Conservation (phyloP, 495 filamentous ascomycete genomes). For the Xylaria longipes region DNA sequence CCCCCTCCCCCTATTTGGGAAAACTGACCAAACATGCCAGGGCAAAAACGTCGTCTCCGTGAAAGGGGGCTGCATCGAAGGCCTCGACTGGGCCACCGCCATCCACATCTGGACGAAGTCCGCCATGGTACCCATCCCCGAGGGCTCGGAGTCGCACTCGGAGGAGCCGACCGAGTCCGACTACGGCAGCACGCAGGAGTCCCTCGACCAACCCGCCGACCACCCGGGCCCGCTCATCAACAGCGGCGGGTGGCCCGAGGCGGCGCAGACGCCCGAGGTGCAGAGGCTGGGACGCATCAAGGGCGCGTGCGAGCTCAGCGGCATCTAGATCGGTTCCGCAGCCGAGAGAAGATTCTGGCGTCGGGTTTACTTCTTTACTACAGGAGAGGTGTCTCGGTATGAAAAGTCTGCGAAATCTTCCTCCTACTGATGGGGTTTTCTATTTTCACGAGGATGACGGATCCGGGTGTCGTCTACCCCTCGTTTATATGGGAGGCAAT, state of each 20-base stretch:
- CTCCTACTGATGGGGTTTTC: not conserved
- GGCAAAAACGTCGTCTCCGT: conserved; percentile 61
- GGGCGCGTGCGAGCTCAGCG: conserved; percentile 39
- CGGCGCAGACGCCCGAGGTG: conserved; percentile 7
- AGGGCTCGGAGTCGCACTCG: conserved; percentile 56
- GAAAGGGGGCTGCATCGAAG: conserved; percentile 68
- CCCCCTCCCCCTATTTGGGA: too few relatives aligned
- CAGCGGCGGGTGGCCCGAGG: conserved; percentile 27
- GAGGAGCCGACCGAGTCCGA: conserved; percentile 50
- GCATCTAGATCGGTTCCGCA: not conserved
- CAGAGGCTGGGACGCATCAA: not conserved
- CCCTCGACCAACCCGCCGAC: conserved; percentile 48
- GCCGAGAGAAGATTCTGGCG: not conserved
- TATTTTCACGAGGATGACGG: not conserved
- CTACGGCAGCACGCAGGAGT: conserved; percentile 45
- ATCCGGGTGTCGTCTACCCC: not conserved
- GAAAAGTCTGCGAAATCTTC: not conserved
- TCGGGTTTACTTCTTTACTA: not conserved
- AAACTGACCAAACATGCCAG: conserved; percentile 28
- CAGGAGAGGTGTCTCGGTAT: not conserved
- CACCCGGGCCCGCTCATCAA: conserved; percentile 36
- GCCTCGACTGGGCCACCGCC: conserved; percentile 60
- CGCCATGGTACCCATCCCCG: conserved; percentile 68
- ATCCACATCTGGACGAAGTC: conserved; percentile 68
- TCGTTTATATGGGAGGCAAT: not conserved